Conservation (phyloP, 768 basidiomycete species). For the Tulasnella sp. region DNA sequence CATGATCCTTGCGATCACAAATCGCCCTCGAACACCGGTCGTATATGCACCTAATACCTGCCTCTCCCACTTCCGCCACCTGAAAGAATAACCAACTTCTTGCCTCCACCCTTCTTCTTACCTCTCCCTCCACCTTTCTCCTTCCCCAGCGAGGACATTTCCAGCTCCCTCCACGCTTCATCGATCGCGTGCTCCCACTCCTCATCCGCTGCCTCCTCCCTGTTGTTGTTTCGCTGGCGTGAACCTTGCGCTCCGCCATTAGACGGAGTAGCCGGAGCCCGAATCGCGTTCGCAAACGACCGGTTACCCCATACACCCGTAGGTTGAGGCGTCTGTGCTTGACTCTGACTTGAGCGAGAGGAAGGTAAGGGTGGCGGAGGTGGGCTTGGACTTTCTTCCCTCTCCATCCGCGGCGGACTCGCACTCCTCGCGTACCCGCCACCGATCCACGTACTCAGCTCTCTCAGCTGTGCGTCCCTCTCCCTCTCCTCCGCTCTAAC, state of each 20-base stretch:
- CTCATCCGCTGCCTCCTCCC: conserved; percentile 38
- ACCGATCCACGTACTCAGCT: conserved; percentile 19
- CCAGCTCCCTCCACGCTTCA: conserved; percentile 78
- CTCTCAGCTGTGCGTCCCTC: conserved; percentile 48
- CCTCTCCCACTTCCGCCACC: conserved; percentile 5
- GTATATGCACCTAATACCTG: background rate
- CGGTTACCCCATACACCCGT: conserved; percentile 74
- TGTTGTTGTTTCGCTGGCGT: background rate
- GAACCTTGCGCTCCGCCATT: background rate
- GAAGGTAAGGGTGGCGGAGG: conserved; percentile 34
- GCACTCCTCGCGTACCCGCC: background rate
- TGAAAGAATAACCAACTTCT: conserved; percentile 22
- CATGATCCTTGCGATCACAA: background rate
- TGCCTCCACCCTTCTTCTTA: background rate
- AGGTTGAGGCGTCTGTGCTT: conserved; percentile 9
- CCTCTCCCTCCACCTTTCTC: conserved; percentile 4
- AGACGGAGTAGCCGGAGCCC: conserved; percentile 47
- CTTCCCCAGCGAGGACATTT: conserved; percentile 47
- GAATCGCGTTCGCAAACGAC: conserved; percentile 80
- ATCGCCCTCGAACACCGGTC: background rate
- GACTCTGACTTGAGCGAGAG: conserved; percentile 30
- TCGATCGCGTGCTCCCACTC: conserved; percentile 79
- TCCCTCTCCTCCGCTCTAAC: conserved; percentile 76
- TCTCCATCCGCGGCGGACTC: background rate
- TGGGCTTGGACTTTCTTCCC: background rate